Evolutionary conservation across 305 asterid genomes (phyloP).

Genomic region (Andrographis paniculata): DNA sequence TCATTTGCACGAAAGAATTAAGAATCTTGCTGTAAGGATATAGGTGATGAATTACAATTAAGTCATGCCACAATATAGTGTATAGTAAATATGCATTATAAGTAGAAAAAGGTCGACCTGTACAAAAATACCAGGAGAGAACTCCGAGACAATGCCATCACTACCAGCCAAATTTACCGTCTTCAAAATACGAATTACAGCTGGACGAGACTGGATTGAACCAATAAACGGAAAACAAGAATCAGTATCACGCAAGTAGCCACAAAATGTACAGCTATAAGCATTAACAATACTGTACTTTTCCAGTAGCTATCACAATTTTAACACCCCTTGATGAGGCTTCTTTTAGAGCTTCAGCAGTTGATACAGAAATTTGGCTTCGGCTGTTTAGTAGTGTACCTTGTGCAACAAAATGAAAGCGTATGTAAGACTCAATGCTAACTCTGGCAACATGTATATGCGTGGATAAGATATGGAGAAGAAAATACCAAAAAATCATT

Average conservation of each 20-base stretch:
- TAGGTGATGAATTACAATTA: too few species aligned
- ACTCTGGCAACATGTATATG: too few species aligned
- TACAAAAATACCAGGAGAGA: conserved; percentile 84
- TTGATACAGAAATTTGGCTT: conserved; percentile 65
- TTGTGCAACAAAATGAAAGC: conserved; percentile 25
- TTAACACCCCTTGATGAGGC: conserved; percentile 91
- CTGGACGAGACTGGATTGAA: conserved; percentile 73
- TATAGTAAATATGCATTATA: not conserved
- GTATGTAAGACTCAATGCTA: too few species aligned
- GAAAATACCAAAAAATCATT: not conserved
- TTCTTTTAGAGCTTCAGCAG: conserved; percentile 78
- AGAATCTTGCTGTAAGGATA: too few species aligned
- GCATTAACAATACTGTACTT: conserved; percentile 40
- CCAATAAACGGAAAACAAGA: conserved; percentile 18
- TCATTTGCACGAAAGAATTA: too few species aligned
- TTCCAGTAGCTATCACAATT: conserved; percentile 95
- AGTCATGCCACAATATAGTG: not conserved
- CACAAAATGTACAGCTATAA: conserved; percentile 17
- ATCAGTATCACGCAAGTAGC: conserved; percentile 16
- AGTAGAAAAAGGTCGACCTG: conserved; percentile 47
- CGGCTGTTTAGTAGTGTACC: conserved; percentile 98
- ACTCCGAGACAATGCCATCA: conserved; percentile 74
- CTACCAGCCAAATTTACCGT: conserved; percentile 71
- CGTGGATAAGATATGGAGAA: not conserved
- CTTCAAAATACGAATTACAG: conserved; percentile 59